These are phyloP conservation scores for Arthrobotrys sphaeroides DNA, from an alignment of 2,329 filamentous ascomycete species.

Conservation along the genomic window DNA sequence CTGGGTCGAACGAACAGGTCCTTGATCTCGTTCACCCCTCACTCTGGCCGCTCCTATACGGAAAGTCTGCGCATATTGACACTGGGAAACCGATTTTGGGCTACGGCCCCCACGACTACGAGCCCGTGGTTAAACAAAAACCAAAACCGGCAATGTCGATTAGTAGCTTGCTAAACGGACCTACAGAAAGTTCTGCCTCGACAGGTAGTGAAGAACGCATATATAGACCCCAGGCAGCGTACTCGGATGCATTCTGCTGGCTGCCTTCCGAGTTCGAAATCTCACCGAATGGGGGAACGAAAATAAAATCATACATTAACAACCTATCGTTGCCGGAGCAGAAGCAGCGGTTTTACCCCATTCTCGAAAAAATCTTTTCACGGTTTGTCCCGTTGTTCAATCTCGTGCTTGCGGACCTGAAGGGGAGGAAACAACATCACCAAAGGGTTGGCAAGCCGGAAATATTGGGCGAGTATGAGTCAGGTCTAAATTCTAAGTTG, in stretches of 20 bases:
- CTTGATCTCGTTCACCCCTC: constrained; percentile 73
- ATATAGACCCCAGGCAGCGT: neutral
- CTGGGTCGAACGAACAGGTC: constrained; percentile 67
- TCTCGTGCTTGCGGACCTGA: constrained; percentile 26
- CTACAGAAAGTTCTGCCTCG: neutral
- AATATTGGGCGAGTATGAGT: neutral
- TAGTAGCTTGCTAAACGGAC: neutral
- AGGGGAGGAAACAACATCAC: neutral
- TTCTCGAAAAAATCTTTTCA: constrained; percentile 39
- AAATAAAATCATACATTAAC: constrained; percentile 42
- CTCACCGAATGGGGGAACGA: constrained; percentile 9
- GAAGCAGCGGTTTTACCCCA: constrained; percentile 25
- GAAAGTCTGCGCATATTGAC: constrained; percentile 55
- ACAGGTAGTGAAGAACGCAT: neutral
- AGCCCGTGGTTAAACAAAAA: neutral
- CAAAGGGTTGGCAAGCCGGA: neutral
- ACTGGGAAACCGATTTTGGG: constrained; percentile 2
- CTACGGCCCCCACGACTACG: neutral
- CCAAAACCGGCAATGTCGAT: neutral
- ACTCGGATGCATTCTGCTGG: constrained; percentile 40
- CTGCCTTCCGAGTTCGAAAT: constrained; percentile 42
- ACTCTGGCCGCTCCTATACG: constrained; percentile 70
- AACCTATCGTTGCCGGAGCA: constrained; percentile 29
- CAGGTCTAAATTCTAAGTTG: neutral
- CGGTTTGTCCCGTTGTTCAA: constrained; percentile 45